These are phyloP conservation scores for Candida schatavii DNA, from an alignment of 805 yeast species.

Conservation along the genomic window DNA sequence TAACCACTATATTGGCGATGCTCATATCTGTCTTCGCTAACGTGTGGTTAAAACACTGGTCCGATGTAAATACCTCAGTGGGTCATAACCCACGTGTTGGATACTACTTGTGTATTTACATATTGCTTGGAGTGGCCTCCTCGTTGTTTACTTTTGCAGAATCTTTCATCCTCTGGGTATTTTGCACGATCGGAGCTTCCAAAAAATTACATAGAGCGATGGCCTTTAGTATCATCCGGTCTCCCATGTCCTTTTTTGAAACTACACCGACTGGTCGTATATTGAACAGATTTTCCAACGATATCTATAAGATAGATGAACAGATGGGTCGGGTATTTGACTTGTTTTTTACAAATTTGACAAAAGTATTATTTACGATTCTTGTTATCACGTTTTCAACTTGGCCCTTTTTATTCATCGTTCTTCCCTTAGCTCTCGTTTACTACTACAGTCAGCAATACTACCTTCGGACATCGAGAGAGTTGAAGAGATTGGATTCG, in stretches of 20 bases:
- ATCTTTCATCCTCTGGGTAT: conserved; percentile 69
- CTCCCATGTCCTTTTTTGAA: conserved; percentile 95
- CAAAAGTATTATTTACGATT: conserved; percentile 71
- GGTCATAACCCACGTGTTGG: conserved; percentile 74
- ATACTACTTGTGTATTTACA: conserved; percentile 72
- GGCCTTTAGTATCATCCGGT: conserved; percentile 70
- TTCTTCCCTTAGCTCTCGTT: conserved; percentile 64
- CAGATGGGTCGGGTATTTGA: conserved; percentile 66
- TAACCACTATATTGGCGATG: conserved; percentile 47
- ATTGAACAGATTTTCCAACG: conserved; percentile 86
- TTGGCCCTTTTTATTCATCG: conserved; percentile 75
- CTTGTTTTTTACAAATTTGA: conserved; percentile 59
- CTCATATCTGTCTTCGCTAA: conserved; percentile 62
- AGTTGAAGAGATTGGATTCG: conserved; percentile 77
- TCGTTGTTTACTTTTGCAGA: conserved; percentile 62
- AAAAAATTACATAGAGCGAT: conserved; percentile 68
- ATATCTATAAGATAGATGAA: conserved; percentile 86
- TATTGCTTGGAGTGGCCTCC: conserved; percentile 67
- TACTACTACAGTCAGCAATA: conserved; percentile 74
- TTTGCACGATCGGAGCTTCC: conserved; percentile 82
- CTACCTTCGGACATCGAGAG: conserved; percentile 75
- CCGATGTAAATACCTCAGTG: conserved; percentile 72
- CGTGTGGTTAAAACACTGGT: conserved; percentile 97
- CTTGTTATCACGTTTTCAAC: conserved; percentile 81
- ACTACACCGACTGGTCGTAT: conserved; percentile 95